Evolutionary conservation across 306 rosid species (phyloP), one percentile per base, ranked within the genome.

Genomic region (Cyclanthera cordifolia): DNA sequence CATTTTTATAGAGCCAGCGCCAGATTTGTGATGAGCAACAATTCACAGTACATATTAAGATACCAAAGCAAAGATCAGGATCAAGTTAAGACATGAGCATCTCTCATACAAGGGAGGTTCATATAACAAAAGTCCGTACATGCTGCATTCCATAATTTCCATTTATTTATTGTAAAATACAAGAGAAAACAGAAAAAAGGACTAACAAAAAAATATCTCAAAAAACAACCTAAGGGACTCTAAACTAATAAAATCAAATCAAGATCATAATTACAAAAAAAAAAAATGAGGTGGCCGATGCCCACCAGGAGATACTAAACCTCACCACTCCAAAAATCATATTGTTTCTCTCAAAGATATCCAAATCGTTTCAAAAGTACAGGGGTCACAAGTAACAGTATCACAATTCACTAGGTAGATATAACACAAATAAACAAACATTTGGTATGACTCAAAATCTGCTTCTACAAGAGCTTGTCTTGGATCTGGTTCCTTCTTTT

Each of bases 1-100:
- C 78, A 79, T 66, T 85, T 74, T 66, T 72, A 61, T 45, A 73
- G 49, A 46, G 53, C 50, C 56, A 80, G 61, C 41, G 48, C 57
- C 55, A 67, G 21, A 47, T 16, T 21, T 47, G 39, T 14, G 25
- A 54, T 12, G 30, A 27, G 3, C 30, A 61, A 13, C 50, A 61
- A 20, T 61, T 39, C 50, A 20, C 17, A 20, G 24, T 19, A 39
- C 30, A 34, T 8, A 5, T 17, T 7, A 60, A 15, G n/a, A 32
- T 32, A 32, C 1, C 32, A 16, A 66, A 24, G 71, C 23, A 11
- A 65, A 66, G 39, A 23, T 7, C 11, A 8, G 5, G 57, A 53
- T 53, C 14, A 19, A 53, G 57, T 53, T 53, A 53, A 19, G 12
- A 20, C 28, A 20, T 19, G 20, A 20, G n/a, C 53, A 49, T 37